These are phyloP conservation scores for Aspergillus conjunctus DNA, from an alignment of 495 filamentous ascomycete genomes.

Conservation along the genomic window DNA sequence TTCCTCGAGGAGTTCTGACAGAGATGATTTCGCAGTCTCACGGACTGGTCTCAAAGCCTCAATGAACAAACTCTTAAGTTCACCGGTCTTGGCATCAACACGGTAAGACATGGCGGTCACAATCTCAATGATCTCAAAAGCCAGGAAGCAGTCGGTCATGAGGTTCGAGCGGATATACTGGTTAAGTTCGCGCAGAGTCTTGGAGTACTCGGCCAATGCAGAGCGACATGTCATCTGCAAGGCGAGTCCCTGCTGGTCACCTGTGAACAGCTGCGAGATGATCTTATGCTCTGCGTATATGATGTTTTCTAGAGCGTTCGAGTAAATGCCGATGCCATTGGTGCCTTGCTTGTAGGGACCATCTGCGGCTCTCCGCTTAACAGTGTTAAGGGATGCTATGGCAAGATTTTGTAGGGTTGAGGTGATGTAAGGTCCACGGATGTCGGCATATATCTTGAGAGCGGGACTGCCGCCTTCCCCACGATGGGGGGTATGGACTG, in stretches of 20 bases:
- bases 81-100: constrained; percentile 79
- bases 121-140: constrained; percentile 94
- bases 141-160: constrained; percentile 91
- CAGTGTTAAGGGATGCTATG: constrained; percentile 82
- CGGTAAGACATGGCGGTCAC: constrained; percentile 78
- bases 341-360: constrained; percentile 87
- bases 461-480: constrained; percentile 59
- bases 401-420: constrained; percentile 81
- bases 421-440: constrained; percentile 81
- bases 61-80: constrained; percentile 78
- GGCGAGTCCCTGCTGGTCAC: constrained; percentile 78
- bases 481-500: constrained; percentile 48
- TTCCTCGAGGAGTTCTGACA: constrained; percentile 84
- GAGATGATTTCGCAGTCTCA: constrained; percentile 85
- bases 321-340: constrained; percentile 90
- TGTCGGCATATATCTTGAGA: constrained; percentile 78
- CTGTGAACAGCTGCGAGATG: constrained; percentile 78
- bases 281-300: constrained; percentile 88
- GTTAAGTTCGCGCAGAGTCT: constrained; percentile 87
- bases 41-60: constrained; percentile 87
- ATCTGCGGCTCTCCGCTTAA: constrained; percentile 75
- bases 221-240: constrained; percentile 75
- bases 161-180: constrained; percentile 83
- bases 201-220: constrained; percentile 76
- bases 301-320: constrained; percentile 80